Evolutionary conservation across 177 flowering plant genomes (phyloP), one percentile per base, ranked within the genome.

Genomic region (Viscum album): DNA sequence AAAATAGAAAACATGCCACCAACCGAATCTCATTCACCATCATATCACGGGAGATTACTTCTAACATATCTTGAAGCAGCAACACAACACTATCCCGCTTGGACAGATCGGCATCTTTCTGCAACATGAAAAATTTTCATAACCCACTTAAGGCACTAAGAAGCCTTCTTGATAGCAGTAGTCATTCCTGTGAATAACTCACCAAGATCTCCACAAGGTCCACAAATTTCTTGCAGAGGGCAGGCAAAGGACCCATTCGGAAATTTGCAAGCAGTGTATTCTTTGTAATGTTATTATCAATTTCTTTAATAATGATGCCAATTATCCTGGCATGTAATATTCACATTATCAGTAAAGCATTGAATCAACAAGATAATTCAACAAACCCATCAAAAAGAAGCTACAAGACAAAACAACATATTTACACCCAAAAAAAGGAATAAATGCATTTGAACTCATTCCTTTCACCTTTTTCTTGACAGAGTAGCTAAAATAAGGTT

Each of bases 11-110:
- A n/a, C 28, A 7, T 37, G 15, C 35, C 65, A 84, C 87, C 54
- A 72, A 92, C 98, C 95, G 86, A 70, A 76, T 88, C 77, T 95
- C 97, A 78, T 45, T 45, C 80, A 90, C 92, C 96, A 92, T 92
- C 98, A 95, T 92, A 77, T 95, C 99, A 70, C 98, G 88, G 15
- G 96, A 88, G 47, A 92, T 90, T 30, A 95, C 95, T 85, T 95
- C 99, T 74, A 92, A 75, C 97, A 95, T 95, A 77, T 95, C 99
- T 80, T 90, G 98, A 73, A 95, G 81, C 71, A 90, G 73, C 43
- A 95, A 67, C 56, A 92, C 99, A 68, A 95, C 90, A 68, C 72
- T 72, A 74, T 83, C 86, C 66, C 78, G 75, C 77, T 82, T 88
- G 47, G 85, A 73, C 67, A 84, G 79, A 76, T 88, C 88, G 35